Percentiles rank a stretch among this genome's conserved stretches.
phyloP scores from a whole-genome alignment of 768 basidiomycete genomes.

The Roridomyces roridus region DNA sequence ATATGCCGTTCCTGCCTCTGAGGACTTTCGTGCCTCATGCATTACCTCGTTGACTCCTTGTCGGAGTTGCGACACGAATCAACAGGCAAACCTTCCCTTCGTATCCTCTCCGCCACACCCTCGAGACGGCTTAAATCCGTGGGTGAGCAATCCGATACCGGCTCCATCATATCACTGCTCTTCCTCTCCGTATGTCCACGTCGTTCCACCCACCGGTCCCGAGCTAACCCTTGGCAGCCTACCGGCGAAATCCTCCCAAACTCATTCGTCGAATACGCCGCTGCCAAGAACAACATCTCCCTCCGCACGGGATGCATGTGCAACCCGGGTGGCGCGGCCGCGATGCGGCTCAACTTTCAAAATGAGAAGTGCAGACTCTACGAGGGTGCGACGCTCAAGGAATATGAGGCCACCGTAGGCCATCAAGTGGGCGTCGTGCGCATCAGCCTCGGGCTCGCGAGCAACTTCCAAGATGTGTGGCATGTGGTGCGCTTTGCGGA shows the following conservation, averaged over 20 bases:
- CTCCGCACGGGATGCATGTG: constrained; percentile 88
- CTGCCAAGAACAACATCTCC: constrained; percentile 68
- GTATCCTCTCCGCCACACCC: constrained; percentile 70
- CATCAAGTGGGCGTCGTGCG: constrained; percentile 76
- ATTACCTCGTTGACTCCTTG: constrained; percentile 63
- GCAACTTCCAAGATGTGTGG: constrained; percentile 78
- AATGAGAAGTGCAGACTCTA: constrained; percentile 66
- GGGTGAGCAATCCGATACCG: constrained; percentile 69
- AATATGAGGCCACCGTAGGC: constrained; percentile 64
- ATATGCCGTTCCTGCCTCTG: constrained; percentile 78
- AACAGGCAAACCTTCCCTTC: constrained; percentile 63
- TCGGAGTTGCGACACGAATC: constrained; percentile 63
- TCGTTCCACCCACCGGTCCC: neutral
- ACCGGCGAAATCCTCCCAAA: constrained; percentile 70
- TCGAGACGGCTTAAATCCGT: constrained; percentile 55
- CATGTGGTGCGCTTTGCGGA: constrained; percentile 55
- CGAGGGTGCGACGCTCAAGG: constrained; percentile 61
- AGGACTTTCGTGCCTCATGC: constrained; percentile 72
- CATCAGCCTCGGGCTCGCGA: constrained; percentile 80
- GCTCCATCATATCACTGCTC: constrained; percentile 61
- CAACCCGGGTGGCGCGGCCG: constrained; percentile 82
- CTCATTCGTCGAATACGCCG: constrained; percentile 74
- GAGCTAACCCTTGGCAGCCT: constrained; percentile 49
- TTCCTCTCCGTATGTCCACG: constrained; percentile 61
- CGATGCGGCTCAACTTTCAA: constrained; percentile 71